Percentiles rank a stretch among this genome's conserved stretches.
Conservation (phyloP, 2,329 filamentous ascomycete species). For the Colletotrichum trifolii region DNA sequence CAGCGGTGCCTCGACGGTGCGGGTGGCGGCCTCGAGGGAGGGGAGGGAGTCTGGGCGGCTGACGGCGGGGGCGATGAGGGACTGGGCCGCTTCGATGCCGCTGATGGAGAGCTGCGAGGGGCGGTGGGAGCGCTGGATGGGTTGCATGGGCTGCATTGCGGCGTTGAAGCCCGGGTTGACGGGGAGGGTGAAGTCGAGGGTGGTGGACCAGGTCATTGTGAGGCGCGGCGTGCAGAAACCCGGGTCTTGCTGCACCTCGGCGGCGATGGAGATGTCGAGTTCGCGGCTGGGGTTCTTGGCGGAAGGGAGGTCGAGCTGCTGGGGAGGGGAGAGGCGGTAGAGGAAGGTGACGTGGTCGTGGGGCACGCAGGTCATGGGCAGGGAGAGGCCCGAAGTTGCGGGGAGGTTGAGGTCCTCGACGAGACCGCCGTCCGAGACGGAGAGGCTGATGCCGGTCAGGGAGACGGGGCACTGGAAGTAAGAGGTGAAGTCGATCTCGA, state of each 20-base stretch:
- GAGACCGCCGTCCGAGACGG: slow-evolving; percentile 67
- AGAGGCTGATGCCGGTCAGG: slow-evolving; percentile 68
- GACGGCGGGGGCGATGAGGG: slow-evolving; percentile 67
- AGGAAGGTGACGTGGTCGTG: slow-evolving; percentile 82
- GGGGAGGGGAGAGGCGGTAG: slow-evolving; percentile 70
- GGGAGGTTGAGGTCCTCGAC: slow-evolving; percentile 68
- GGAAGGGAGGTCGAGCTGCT: slow-evolving; percentile 54
- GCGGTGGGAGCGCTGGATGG: slow-evolving; percentile 71
- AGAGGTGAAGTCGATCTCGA: slow-evolving; percentile 80
- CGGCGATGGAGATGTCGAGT: slow-evolving; percentile 70
- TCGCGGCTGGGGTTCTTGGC: slow-evolving; percentile 60
- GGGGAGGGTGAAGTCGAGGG: slow-evolving; percentile 75
- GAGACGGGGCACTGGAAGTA: slow-evolving; percentile 75
- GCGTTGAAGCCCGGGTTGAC: slow-evolving; percentile 72
- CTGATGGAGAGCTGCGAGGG: slow-evolving; percentile 74
- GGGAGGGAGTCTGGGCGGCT: slow-evolving; percentile 70
- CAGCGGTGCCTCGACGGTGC: slow-evolving; percentile 57
- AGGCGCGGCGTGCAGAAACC: slow-evolving; percentile 70
- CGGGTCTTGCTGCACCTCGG: slow-evolving; percentile 66
- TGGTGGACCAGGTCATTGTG: slow-evolving; percentile 74
- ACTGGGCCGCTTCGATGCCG: slow-evolving; percentile 61
- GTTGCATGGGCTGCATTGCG: slow-evolving; percentile 64
- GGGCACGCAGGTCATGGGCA: slow-evolving; percentile 72
- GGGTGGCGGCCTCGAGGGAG: slow-evolving; percentile 64
- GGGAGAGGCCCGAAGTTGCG: slow-evolving; percentile 54